Base-by-base conservation (phyloP, 495 filamentous ascomycete genomes). In the Penicillium subrubescens region DNA sequence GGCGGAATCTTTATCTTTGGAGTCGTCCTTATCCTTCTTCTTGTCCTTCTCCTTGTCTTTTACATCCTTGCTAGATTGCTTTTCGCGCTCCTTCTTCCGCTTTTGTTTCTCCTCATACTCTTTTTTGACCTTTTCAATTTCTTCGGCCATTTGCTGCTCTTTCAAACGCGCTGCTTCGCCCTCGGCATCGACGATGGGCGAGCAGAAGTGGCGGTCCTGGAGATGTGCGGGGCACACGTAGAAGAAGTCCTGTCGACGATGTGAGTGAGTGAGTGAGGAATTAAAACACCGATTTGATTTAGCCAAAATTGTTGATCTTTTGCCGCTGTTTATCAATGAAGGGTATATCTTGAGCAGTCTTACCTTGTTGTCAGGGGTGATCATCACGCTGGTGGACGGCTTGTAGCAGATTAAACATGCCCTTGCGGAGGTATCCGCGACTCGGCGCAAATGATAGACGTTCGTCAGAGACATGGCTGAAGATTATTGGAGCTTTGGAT, bases 331-430 rank as follows among this genome's bases (percentile, higher is more conserved):
- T 23, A 1, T 27, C 10, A 4, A 14, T 3, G 19, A 0, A 35
- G 5, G 14, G 2, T 2, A 15, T 6, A n/a, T 12, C n/a, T 7
- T 1, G 31, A 31, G 29, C 44, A 34, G 21, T 67, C 78, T 60
- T 77, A 93, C 93, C 86, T 94, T 96, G 74, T 91, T 94, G 70
- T 97, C 92, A 0, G 92, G 84, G 2, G 93, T 97, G 64, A 97
- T 90, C 62, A 99, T 81, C 27, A 98, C 95, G 70, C 87, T 93
- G 8, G 89, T 86, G 52, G 89, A 92, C 5, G 91, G 90, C 75
- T 95, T 97, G 82, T 89, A 94, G 81, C 95, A 99, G 64, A 99
- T 87, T 71, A 90, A 86, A 76, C 95, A 99, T 50, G 92, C 82
- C 75, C 92, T 97, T 5, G 89, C 84, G 11, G 86, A 84, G 44